Conservation (phyloP, 2,329 filamentous ascomycete species). For the Arthrobotrys iridis region DNA sequence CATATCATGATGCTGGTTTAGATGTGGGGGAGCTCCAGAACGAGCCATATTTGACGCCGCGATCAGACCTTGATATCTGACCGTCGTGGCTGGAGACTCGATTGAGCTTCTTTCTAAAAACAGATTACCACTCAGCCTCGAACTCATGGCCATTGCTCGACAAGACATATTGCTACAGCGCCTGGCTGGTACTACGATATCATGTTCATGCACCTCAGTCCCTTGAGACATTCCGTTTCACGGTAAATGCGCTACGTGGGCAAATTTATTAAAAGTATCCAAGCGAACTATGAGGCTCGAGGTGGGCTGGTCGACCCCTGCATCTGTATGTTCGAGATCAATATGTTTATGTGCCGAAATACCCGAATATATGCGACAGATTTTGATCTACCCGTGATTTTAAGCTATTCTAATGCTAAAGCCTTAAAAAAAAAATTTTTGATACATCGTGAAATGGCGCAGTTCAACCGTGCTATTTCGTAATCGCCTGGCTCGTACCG, state of each 20-base stretch:
- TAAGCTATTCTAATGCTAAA: too few relatives aligned
- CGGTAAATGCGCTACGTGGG: conserved; percentile 3
- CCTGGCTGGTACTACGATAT: too few relatives aligned
- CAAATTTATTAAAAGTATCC: neutral
- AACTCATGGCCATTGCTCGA: too few relatives aligned
- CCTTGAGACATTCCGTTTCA: neutral
- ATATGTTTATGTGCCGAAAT: neutral
- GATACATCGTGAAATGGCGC: neutral
- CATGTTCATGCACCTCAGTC: too few relatives aligned
- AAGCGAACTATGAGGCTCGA: neutral
- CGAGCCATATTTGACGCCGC: neutral
- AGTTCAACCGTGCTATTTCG: neutral
- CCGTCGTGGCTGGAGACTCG: neutral
- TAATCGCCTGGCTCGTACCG: neutral
- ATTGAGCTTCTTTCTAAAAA: neutral
- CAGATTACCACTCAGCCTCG: too few relatives aligned
- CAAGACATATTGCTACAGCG: neutral
- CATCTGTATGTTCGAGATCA: neutral
- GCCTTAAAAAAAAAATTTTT: neutral
- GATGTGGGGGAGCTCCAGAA: conserved; percentile 5
- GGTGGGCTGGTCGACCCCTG: neutral
- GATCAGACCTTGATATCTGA: conserved; percentile 16
- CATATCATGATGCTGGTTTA: neutral
- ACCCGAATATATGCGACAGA: neutral
- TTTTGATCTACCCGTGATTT: neutral